phyloP scores from a whole-genome alignment of 805 yeast species.

The Candida boidinii region DNA sequence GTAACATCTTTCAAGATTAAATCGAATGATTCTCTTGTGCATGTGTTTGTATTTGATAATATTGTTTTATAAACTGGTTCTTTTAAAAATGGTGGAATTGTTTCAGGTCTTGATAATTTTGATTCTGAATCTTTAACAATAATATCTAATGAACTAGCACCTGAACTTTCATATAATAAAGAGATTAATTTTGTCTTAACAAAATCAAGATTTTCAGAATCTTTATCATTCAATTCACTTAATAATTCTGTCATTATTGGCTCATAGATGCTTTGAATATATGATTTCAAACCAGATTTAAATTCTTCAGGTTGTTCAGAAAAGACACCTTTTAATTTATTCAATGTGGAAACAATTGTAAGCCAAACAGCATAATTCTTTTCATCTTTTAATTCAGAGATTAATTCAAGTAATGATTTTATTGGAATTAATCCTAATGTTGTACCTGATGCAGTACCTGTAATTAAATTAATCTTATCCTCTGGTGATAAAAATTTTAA shows the following conservation, averaged over 20 bases:
- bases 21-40: constrained; percentile 27
- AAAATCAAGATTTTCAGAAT: constrained; percentile 3
- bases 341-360: constrained; percentile 36
- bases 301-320: constrained; percentile 25
- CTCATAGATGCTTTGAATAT: constrained; percentile 25
- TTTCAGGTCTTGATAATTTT: constrained; percentile 9
- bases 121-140: constrained; percentile 10
- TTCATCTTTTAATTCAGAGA: constrained; percentile 26
- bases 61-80: constrained; percentile 35
- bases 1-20: constrained; percentile 36
- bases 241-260: constrained; percentile 19
- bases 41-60: constrained; percentile 27
- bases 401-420: constrained; percentile 34
- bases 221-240: constrained; percentile 10
- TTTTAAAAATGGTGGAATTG: constrained; percentile 34
- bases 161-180: not conserved
- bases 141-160: not conserved
- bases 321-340: constrained; percentile 26
- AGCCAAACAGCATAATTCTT: constrained; percentile 44
- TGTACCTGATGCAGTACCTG: constrained; percentile 43
- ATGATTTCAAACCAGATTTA: constrained; percentile 19
- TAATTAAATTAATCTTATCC: constrained; percentile 46
- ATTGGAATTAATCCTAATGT: constrained; percentile 36
- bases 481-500: constrained; percentile 30
- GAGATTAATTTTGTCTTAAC: constrained; percentile 3